Evolutionary conservation across 208 protist genomes (phyloP).

Genomic region (Crithidia expoeki): DNA sequence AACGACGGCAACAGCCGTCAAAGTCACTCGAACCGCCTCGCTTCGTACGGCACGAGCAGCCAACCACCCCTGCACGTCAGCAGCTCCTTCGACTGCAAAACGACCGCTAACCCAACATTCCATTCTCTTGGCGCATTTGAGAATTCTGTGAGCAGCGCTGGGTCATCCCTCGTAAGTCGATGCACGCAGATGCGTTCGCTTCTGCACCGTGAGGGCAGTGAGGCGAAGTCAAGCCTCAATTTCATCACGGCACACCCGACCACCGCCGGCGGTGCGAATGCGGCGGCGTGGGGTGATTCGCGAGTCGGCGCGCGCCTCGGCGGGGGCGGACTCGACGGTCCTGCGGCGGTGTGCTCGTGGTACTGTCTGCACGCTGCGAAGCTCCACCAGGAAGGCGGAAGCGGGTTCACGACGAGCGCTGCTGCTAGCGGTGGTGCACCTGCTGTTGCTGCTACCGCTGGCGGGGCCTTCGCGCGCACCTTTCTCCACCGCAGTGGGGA

Average conservation of each 20-base stretch:
- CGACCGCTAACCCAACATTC: conserved; percentile 29
- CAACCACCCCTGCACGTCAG: conserved; percentile 32
- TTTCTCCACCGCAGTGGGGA: background rate
- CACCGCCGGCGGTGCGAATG: conserved; percentile 11
- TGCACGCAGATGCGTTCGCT: conserved; percentile 13
- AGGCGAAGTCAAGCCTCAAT: conserved; percentile 13
- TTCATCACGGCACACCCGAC: conserved; percentile 8
- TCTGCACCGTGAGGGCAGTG: conserved; percentile 8
- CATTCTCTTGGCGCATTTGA: conserved; percentile 28
- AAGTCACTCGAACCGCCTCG: conserved; percentile 23
- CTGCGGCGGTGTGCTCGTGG: conserved; percentile 37
- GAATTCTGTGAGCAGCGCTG: conserved; percentile 23
- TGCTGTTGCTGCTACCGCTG: background rate
- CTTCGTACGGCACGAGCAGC: conserved; percentile 22
- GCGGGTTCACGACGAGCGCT: background rate
- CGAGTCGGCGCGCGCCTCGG: background rate
- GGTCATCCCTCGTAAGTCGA: conserved; percentile 13
- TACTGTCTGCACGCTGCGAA: conserved; percentile 51
- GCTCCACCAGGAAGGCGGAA: conserved; percentile 21
- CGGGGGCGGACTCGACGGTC: background rate
- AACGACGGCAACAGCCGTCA: background rate
- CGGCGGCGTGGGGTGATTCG: background rate
- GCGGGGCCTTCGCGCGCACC: background rate
- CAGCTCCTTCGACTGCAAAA: conserved; percentile 43
- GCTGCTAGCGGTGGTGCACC: background rate